These are phyloP conservation scores for Solanum dulcamara DNA, from an alignment of 257 asterid species.

Conservation along the genomic window DNA sequence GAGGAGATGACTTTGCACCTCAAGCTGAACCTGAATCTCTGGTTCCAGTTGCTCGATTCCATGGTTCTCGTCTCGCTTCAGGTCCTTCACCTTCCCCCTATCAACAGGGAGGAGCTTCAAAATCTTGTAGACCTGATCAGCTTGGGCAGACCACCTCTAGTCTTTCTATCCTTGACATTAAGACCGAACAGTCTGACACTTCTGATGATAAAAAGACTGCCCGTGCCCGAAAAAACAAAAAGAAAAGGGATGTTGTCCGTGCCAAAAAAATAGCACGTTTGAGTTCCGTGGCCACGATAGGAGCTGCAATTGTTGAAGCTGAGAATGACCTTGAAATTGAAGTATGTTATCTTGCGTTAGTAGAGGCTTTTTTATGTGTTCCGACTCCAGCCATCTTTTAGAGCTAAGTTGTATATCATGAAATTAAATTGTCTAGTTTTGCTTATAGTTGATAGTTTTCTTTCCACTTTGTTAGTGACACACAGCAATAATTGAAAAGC, in stretches of 20 bases:
- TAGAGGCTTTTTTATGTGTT: conserved; percentile 27
- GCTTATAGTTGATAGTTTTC: not conserved
- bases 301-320: conserved; percentile 93
- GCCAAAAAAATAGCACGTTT: conserved; percentile 55
- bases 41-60: conserved; percentile 77
- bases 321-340: conserved; percentile 67
- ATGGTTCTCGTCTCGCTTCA: conserved; percentile 95
- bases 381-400: conserved; percentile 10
- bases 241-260: conserved; percentile 11
- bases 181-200: conserved; percentile 23
- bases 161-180: conserved; percentile 12
- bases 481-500: not conserved
- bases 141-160: conserved; percentile 21
- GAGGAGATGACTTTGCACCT: conserved; percentile 87
- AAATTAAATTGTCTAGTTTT: not conserved
- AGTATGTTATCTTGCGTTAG: conserved; percentile 48
- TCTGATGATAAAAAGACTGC: conserved; percentile 12
- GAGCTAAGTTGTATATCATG: not conserved
- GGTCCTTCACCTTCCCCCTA: conserved; percentile 81
- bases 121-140: conserved; percentile 20
- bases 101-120: conserved; percentile 23
- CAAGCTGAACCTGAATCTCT: conserved; percentile 56
- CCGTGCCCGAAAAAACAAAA: not conserved
- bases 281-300: conserved; percentile 62
- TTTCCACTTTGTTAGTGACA: not conserved